Evolutionary conservation across 2,329 filamentous ascomycete species (phyloP).

Genomic region (Leptographium lundbergii): DNA sequence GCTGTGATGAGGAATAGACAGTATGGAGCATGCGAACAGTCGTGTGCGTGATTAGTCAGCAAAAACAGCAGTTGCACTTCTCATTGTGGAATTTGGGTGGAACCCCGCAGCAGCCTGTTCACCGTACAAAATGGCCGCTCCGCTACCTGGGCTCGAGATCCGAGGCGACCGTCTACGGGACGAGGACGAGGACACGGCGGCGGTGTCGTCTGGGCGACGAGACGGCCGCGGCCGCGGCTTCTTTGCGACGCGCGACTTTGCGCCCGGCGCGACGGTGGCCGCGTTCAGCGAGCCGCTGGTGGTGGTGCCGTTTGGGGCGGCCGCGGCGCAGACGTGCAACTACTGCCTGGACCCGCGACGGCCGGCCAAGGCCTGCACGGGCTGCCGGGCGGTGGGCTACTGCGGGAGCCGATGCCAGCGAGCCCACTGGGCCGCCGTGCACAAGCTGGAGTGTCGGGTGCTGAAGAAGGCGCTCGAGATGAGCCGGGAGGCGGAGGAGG

Average conservation of each 20-base stretch:
- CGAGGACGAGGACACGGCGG: neutral
- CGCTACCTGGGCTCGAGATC: conserved; percentile 5
- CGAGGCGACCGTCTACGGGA: conserved; percentile 8
- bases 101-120: too few relatives aligned
- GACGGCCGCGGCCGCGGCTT: conserved; percentile 26
- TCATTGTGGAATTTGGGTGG: too few relatives aligned
- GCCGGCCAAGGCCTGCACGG: conserved; percentile 30
- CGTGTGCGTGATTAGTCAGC: neutral
- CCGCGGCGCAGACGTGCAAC: conserved; percentile 31
- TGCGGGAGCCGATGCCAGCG: conserved; percentile 42
- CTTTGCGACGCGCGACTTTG: conserved; percentile 27
- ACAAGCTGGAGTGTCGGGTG: conserved; percentile 41
- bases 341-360: conserved; percentile 28
- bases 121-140: neutral
- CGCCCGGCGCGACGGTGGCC: conserved; percentile 32
- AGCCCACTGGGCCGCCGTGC: conserved; percentile 37
- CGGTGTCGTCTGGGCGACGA: neutral
- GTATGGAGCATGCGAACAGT: neutral
- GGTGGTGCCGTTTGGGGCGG: conserved; percentile 32
- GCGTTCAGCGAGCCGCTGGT: conserved; percentile 30
- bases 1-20: neutral
- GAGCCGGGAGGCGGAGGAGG: neutral
- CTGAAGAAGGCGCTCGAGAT: conserved; percentile 24
- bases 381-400: conserved; percentile 41
- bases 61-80: neutral